phyloP scores from a whole-genome alignment of 805 yeast genomes.

The Ogataea paraovalis region DNA sequence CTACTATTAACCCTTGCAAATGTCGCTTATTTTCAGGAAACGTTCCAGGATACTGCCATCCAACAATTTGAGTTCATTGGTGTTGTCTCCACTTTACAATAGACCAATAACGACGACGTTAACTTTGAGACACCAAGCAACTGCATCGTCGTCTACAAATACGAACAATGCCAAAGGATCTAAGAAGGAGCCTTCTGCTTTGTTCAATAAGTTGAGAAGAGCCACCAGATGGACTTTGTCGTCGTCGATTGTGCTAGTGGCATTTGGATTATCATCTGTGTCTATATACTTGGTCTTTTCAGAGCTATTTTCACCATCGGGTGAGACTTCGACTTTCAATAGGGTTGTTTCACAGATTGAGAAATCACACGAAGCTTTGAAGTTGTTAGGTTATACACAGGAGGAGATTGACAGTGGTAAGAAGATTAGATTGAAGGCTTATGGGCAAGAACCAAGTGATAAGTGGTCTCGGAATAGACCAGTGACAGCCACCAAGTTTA shows the following conservation, averaged over 20 bases:
- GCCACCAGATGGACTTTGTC: conserved; percentile 62
- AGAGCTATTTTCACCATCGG: conserved; percentile 83
- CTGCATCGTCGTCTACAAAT: neutral
- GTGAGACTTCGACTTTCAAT: conserved; percentile 88
- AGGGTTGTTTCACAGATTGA: conserved; percentile 77
- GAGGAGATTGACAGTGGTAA: conserved; percentile 37
- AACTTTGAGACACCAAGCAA: neutral
- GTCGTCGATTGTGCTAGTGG: conserved; percentile 60
- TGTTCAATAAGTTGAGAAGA: conserved; percentile 45
- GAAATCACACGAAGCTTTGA: conserved; percentile 56
- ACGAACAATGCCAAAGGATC: neutral
- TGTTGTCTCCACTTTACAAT: neutral
- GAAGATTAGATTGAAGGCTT: conserved; percentile 65
- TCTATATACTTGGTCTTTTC: conserved; percentile 72
- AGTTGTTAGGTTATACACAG: conserved; percentile 40
- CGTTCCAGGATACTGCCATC: neutral
- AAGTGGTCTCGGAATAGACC: conserved; percentile 91
- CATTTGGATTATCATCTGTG: conserved; percentile 61
- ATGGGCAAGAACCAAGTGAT: conserved; percentile 68
- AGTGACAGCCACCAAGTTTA: conserved; percentile 58
- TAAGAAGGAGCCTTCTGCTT: conserved; percentile 26
- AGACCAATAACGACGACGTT: neutral
- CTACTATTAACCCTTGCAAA: too few species aligned
- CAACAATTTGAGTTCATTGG: neutral
- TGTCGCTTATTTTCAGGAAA: neutral